Base-by-base conservation (phyloP, 352 stramenopile genomes). In the Pythium phragmitis region DNA sequence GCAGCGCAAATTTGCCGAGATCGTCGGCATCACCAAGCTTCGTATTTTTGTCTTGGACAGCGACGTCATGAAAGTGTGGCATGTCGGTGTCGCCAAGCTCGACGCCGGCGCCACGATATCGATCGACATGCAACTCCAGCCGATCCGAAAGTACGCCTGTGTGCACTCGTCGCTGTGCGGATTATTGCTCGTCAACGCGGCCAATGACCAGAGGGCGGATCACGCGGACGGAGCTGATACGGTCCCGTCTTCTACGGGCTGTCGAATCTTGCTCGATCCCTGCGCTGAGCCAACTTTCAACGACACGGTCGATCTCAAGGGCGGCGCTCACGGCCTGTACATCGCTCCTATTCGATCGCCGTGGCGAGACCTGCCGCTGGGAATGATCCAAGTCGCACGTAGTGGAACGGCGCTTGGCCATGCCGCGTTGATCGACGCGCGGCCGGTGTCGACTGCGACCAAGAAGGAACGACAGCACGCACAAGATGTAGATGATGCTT, bases 301-400 rank as follows among this genome's bases (percentile, higher is more conserved):
- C 39, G 81, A 90, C 51, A 89, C 79, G 0, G 79, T 89, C 4
- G 84, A 92, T 51, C 74, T 91, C 26, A 67, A 70, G 21, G 80
- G 81, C 2, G 80, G 80, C 0, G 76, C 78, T 26, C 65, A 76
- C 42, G 84, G 81, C 0, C 51, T 91, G 50, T 90, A 90, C 47
- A 62, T 93, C 8, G 70, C 67, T 1, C 71, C 79, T 5, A 91
- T 90, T 57, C 53, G 69, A 7, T 88, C 82, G 14, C 73, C 76
- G 1, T 90, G 79, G 80, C 60, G 68, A 2, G 58, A 73, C 0
- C 54, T 72, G 1, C 75, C 80, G 3, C 75, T 91, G 26, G 82
- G 84, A 2, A 79, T 93, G 63, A 67, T 93, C 17, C 82, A 93
- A 59, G 79, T 89, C 17, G 74, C 81, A 42, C 76, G 81, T 6